Evolutionary conservation across 257 asterid species (phyloP), one percentile per base, ranked within the genome.

Genomic region (Gentiana dahurica): DNA sequence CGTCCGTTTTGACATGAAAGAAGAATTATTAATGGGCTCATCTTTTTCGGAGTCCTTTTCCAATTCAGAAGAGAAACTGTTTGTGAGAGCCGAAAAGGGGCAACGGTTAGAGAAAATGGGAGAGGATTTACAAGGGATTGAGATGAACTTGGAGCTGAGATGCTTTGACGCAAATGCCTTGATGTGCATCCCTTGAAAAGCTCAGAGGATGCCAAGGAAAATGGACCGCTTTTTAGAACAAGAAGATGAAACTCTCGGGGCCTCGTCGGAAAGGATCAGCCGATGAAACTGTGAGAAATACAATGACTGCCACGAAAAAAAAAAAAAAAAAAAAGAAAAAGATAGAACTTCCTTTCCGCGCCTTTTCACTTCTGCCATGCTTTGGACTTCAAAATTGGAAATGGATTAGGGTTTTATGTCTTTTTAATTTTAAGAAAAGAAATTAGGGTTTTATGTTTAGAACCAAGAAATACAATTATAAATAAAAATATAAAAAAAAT

Each of bases 161-260:
- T 51, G 67, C 68, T 74, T 82, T 63, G 74, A 60, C 58, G 68
- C 57, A 10, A 52, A 62, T 44, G 65, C 55, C 55, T 53, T 53
- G 67, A 76, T 41, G 76, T 47, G 78, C 89, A 84, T 78, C 65
- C 79, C 82, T 71, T 57, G 45, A 9, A 6, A 37, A 45, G 58
- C 55, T 59, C 69, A 61, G 35, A 64, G 24, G 37, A 36, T 36
- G 8, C 38, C 35, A 2, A 33, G 5, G 37, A 13, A 50, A 41
- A 53, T 49, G 49, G 24, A 54, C 41, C 53, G 15, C 49, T 49
- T 49, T 54, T 49, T 15, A 3, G 41, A 4, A 12, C 34, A 54
- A 60, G 57, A 37, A 35, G 59, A 3, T 3, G 53, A 61, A 45
- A 53, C 51, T 57, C 51, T 32, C 44, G 12, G 49, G 7, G 43